Conservation (phyloP, 2,329 filamentous ascomycete genomes). For the Fusarium succisae region DNA sequence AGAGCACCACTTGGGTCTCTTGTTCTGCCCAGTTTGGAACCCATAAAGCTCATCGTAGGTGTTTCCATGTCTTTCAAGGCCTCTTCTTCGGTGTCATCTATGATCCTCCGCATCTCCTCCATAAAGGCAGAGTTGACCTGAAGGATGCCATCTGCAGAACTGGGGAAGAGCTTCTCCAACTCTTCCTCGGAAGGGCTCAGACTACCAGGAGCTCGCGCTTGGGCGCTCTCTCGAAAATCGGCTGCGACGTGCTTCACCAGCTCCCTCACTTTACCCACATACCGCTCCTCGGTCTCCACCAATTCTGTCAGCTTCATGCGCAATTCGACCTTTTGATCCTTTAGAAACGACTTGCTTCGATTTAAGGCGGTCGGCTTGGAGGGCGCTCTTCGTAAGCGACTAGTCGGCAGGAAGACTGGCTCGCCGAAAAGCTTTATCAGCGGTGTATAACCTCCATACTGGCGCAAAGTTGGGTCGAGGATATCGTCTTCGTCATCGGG, state of each 20-base stretch:
- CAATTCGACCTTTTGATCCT: conserved; percentile 83
- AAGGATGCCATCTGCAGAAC: conserved; percentile 81
- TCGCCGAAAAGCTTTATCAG: conserved; percentile 84
- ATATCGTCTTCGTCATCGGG: conserved; percentile 73
- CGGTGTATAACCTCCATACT: conserved; percentile 81
- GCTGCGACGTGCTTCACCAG: conserved; percentile 82
- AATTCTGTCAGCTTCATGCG: conserved; percentile 90
- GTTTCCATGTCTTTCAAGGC: conserved; percentile 80
- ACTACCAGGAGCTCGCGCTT: conserved; percentile 65
- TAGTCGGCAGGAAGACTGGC: conserved; percentile 86
- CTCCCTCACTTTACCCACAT: conserved; percentile 87
- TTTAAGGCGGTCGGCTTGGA: conserved; percentile 86
- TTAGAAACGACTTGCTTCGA: conserved; percentile 78
- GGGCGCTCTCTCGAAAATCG: conserved; percentile 79
- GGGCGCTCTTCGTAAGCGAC: conserved; percentile 83
- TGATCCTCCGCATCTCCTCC: conserved; percentile 75
- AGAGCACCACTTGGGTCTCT: conserved; percentile 82
- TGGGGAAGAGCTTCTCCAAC: conserved; percentile 81
- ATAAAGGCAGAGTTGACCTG: conserved; percentile 85
- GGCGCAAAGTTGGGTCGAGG: conserved; percentile 69
- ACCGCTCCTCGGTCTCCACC: conserved; percentile 92
- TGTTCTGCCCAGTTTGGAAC: conserved; percentile 56
- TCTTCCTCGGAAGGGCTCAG: conserved; percentile 77
- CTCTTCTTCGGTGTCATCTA: conserved; percentile 85
- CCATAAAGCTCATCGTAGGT: conserved; percentile 53